Percentiles rank a stretch among this genome's conserved stretches.
Conservation (phyloP, 2,329 filamentous ascomycete genomes). For the Tolypocladium cylindrosporum region DNA sequence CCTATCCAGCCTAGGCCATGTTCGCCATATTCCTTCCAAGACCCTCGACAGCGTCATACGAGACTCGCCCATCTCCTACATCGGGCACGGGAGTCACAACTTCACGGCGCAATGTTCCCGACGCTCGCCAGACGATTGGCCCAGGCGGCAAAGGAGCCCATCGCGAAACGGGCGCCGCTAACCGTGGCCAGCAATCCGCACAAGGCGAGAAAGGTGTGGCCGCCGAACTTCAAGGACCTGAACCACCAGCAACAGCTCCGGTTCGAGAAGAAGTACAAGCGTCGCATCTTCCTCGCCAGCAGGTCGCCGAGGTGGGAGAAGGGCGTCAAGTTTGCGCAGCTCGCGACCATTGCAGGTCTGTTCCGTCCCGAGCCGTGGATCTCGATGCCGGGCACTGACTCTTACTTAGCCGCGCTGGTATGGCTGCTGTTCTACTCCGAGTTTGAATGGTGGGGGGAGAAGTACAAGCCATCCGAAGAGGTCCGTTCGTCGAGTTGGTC, state of each 20-base stretch:
- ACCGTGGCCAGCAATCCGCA: slow-evolving; percentile 44
- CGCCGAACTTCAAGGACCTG: slow-evolving; percentile 63
- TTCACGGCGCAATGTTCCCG: slow-evolving; percentile 21
- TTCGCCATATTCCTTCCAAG: too few relatives aligned
- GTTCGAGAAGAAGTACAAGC: slow-evolving; percentile 70
- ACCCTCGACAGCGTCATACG: neutral
- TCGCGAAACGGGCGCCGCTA: slow-evolving; percentile 16
- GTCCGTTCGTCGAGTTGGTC: slow-evolving; percentile 10
- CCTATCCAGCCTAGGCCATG: neutral
- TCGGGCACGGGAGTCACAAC: neutral
- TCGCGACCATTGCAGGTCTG: slow-evolving; percentile 46
- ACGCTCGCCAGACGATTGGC: slow-evolving; percentile 23
- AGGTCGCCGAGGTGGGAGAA: slow-evolving; percentile 56
- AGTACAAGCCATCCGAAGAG: slow-evolving; percentile 32
- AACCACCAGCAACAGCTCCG: slow-evolving; percentile 64
- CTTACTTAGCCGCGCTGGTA: slow-evolving; percentile 22
- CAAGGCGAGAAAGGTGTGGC: slow-evolving; percentile 64
- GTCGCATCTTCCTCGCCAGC: slow-evolving; percentile 53
- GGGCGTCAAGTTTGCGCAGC: slow-evolving; percentile 54
- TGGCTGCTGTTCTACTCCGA: slow-evolving; percentile 32
- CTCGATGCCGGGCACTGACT: neutral
- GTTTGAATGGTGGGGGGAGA: slow-evolving; percentile 32
- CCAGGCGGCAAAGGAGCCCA: slow-evolving; percentile 16
- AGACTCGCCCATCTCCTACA: neutral
- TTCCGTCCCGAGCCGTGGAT: slow-evolving; percentile 3